Evolutionary conservation across 768 basidiomycete species (phyloP), one percentile per base, ranked within the genome.

Genomic region (Lepiota subincarnata): DNA sequence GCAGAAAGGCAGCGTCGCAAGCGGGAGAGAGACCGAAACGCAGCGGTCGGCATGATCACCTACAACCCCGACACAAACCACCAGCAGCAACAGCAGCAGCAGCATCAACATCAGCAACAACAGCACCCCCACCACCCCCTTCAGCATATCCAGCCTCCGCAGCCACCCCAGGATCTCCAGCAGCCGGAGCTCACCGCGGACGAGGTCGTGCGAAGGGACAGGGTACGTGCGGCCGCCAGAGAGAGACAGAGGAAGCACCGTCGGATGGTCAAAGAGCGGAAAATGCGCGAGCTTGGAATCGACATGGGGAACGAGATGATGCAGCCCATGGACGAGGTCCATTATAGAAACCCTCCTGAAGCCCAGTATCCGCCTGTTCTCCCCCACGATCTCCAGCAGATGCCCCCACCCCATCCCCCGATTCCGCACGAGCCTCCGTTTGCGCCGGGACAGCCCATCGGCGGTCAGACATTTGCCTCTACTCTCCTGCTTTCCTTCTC

Each of bases 221-320:
- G 84, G 53, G 82, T 92, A 50, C 79, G 89, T 12, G 79, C 84
- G 3, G 85, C 87, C 0, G 90, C 90, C 3, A 73, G 90, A 38
- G 89, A 92, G 63, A 75, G 90, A 56, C 90, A 92, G 60, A 73
- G 89, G 42, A 92, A 92, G 60, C 90, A 92, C 67, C 85, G 90
- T 40, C 77, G 75, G 57, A 73, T 87, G 31, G 82, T 91, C 50
- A 92, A 91, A 69, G 83, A 86, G 64, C 76, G 83, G 56, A 89
- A 92, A 64, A 81, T 89, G 80, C 79, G 87, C 53, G 88, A 89
- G 54, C 76, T 91, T n/a, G 89, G 88, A 4, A 66, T 89, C 47
- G 87, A 90, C 63, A 88, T 90, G 83, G 83, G 86, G 57, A 83
- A 83, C 74, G 87, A 88, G 56, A 75, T 86, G 60, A 64, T 83